phyloP scores from a whole-genome alignment of 2,329 filamentous ascomycete species.

The Nigrospora sphaerica region DNA sequence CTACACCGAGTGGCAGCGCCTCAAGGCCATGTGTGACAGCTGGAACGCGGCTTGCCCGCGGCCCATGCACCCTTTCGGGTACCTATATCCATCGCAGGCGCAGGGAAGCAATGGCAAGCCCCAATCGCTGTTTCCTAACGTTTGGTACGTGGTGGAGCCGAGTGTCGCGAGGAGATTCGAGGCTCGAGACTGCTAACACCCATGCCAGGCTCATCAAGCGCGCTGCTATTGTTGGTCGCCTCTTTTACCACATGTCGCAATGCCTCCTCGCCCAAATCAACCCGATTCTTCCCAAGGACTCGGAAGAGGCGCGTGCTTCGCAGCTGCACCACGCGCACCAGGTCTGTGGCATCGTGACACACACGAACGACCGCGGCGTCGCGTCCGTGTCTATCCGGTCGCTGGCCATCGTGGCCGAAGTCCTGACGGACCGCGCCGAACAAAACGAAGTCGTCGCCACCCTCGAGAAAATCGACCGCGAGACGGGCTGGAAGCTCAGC shows the following conservation, averaged over 20 bases:
- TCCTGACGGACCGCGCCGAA: constrained; percentile 60
- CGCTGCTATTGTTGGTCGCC: constrained; percentile 69
- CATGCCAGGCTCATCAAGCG: constrained; percentile 67
- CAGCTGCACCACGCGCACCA: constrained; percentile 72
- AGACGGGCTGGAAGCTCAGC: constrained; percentile 72
- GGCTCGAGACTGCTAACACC: neutral
- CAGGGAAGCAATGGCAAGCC: constrained; percentile 28
- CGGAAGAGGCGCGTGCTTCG: constrained; percentile 61
- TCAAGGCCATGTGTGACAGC: constrained; percentile 75
- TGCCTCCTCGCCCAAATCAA: constrained; percentile 75
- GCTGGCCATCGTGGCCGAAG: constrained; percentile 69
- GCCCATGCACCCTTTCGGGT: constrained; percentile 82
- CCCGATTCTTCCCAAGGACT: constrained; percentile 55
- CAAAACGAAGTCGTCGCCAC: constrained; percentile 77
- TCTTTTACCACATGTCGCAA: constrained; percentile 86
- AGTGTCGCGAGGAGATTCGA: neutral
- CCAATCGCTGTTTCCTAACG: constrained; percentile 75
- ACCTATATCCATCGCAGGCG: constrained; percentile 62
- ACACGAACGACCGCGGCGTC: constrained; percentile 74
- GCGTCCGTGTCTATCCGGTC: constrained; percentile 73
- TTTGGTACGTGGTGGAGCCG: constrained; percentile 57
- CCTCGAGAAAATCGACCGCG: constrained; percentile 65
- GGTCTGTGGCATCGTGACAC: constrained; percentile 83
- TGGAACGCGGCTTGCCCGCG: constrained; percentile 76
- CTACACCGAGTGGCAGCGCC: constrained; percentile 67